Evolutionary conservation across 805 yeast genomes (phyloP).

Genomic region (Saccharomycopsis sp.): DNA sequence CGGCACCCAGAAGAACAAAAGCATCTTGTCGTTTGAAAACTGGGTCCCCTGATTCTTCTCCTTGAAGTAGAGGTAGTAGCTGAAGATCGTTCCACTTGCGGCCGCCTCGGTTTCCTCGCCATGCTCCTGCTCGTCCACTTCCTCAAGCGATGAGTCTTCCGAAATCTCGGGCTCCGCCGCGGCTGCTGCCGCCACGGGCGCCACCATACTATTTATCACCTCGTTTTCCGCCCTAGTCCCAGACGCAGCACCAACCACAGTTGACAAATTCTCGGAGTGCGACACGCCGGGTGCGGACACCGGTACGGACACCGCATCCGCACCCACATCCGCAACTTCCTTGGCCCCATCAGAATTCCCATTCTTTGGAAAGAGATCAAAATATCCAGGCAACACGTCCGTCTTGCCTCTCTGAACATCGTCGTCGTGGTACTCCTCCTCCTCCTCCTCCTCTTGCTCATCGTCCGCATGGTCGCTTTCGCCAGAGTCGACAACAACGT

Average conservation of each 20-base stretch:
- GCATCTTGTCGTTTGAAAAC: constrained; percentile 66
- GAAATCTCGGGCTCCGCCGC: background rate
- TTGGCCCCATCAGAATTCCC: too few relatives aligned
- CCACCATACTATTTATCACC: background rate
- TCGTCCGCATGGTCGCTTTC: constrained; percentile 9
- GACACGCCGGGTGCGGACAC: too few relatives aligned
- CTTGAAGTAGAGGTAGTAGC: constrained; percentile 15
- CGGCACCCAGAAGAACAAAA: constrained; percentile 89
- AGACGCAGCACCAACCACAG: constrained; percentile 14
- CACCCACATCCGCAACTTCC: too few relatives aligned
- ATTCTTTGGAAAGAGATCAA: too few relatives aligned
- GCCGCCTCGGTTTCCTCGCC: constrained; percentile 3
- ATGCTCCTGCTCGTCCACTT: constrained; percentile 9
- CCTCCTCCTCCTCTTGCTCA: constrained; percentile 17
- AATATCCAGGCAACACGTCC: constrained; percentile 3
- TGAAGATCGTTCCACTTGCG: constrained; percentile 28
- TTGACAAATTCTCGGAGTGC: too few relatives aligned
- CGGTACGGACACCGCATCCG: too few relatives aligned
- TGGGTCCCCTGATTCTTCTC: constrained; percentile 32
- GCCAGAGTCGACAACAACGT: constrained; percentile 18
- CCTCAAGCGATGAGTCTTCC: background rate
- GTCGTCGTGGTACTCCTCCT: constrained; percentile 28
- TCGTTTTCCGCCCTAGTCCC: constrained; percentile 4
- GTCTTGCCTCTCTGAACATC: constrained; percentile 15
- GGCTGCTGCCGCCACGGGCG: constrained; percentile 9